Evolutionary conservation across 352 stramenopile species (phyloP), one percentile per base, ranked within the genome.

Genomic region (Globisporangium camurandrum): DNA sequence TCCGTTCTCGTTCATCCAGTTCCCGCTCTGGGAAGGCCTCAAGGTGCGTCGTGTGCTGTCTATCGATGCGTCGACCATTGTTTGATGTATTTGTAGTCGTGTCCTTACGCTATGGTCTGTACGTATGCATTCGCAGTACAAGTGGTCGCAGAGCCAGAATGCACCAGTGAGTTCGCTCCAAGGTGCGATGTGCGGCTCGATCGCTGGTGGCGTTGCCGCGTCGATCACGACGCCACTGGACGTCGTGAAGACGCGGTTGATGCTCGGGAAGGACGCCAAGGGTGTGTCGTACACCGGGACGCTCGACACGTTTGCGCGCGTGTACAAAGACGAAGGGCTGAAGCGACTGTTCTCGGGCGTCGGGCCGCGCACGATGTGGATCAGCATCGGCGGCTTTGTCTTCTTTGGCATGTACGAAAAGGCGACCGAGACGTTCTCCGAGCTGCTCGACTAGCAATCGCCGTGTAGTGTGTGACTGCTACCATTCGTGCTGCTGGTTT

Each of bases 391-490:
- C 37, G 97, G 97, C 36, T 99, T 99, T 68, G 93, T 99, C n/a
- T 99, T 98, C 71, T 99, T 99, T 58, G 96, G 96, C 48, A 96
- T 96, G 51, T 99, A 99, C 70, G 96, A 99, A 57, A 94, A 93
- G 66, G 62, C 75, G 43, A 86, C 75, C n/a, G 71, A 78, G 22
- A 87, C 75, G 17, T 84, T 94, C 36, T 62, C 68, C 44, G 61
- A 60, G 8, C 58, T 87, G 36, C 55, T 86, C 41, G n/a, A n/a
- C n/a, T n/a, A n/a, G n/a, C n/a, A n/a, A n/a, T n/a, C n/a, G n/a
- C n/a, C n/a, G n/a, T n/a, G n/a, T n/a, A n/a, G n/a, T n/a, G n/a
- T n/a, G n/a, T n/a, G n/a, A n/a, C n/a, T n/a, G n/a, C n/a, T n/a
- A n/a, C n/a, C n/a, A n/a, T n/a, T n/a, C n/a, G n/a, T n/a, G n/a